Percentiles rank a stretch among this genome's conserved stretches.
phyloP scores from a whole-genome alignment of 176 grass and related monocot species.

The Neostapfia colusana region DNA sequence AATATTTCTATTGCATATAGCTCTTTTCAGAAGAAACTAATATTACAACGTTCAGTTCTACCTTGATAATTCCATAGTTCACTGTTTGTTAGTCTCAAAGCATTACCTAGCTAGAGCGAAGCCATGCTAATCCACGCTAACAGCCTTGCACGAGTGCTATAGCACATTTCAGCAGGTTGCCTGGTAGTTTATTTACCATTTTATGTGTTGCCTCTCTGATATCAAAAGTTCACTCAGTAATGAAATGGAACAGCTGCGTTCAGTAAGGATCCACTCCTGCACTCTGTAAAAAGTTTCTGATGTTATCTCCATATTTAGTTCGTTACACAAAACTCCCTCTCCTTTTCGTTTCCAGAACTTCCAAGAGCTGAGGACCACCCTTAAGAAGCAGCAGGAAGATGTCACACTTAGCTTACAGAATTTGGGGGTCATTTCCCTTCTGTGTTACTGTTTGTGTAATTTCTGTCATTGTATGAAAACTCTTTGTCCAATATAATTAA shows the following conservation, averaged over 20 bases:
- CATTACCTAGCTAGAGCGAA: background rate
- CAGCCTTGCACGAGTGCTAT: background rate
- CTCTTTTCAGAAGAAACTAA: background rate
- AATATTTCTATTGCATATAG: background rate
- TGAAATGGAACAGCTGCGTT: slow-evolving; percentile 76
- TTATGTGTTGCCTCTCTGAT: slow-evolving; percentile 59
- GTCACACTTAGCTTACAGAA: slow-evolving; percentile 75
- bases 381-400: slow-evolving; percentile 97
- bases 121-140: background rate
- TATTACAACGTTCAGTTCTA: background rate
- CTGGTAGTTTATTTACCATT: slow-evolving; percentile 27
- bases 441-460: background rate
- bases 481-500: background rate
- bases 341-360: slow-evolving; percentile 63
- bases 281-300: slow-evolving; percentile 4
- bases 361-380: slow-evolving; percentile 83
- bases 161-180: background rate
- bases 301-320: slow-evolving; percentile 6
- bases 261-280: slow-evolving; percentile 52
- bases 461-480: background rate
- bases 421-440: slow-evolving; percentile 64
- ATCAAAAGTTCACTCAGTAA: slow-evolving; percentile 74
- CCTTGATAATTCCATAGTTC: background rate
- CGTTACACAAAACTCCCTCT: slow-evolving; percentile 27
- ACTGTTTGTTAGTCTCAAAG: background rate